Evolutionary conservation across 345 rosid genomes (phyloP).

Genomic region (Boechera stricta): DNA sequence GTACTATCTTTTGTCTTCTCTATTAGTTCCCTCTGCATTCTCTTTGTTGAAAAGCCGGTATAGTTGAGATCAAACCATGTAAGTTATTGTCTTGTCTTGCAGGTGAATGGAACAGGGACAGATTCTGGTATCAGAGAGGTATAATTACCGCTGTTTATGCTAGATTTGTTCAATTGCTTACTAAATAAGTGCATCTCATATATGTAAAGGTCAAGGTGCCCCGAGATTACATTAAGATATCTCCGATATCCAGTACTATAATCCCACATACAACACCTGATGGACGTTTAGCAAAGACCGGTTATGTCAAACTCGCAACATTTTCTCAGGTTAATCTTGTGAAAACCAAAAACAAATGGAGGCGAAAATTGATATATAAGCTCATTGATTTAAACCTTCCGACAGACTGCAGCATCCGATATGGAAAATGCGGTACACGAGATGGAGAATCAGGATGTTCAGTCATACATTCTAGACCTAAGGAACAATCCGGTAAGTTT

Average conservation of each 20-base stretch:
- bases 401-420: slow-evolving; percentile 83
- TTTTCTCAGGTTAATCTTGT: slow-evolving; percentile 74
- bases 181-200: slow-evolving; percentile 7
- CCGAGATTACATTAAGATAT: slow-evolving; percentile 78
- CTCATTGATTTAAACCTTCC: slow-evolving; percentile 25
- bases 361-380: not conserved
- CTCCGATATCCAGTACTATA: slow-evolving; percentile 79
- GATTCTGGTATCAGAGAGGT: slow-evolving; percentile 70
- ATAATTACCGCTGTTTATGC: not conserved
- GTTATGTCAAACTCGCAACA: slow-evolving; percentile 73
- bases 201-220: slow-evolving; percentile 68
- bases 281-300: slow-evolving; percentile 70
- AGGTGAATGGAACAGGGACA: slow-evolving; percentile 53
- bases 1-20: slow-evolving; percentile 35
- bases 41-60: not conserved
- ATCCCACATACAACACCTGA: slow-evolving; percentile 77
- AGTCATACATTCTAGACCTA: slow-evolving; percentile 81
- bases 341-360: not conserved
- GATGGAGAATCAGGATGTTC: slow-evolving; percentile 79
- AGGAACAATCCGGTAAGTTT: slow-evolving; percentile 78
- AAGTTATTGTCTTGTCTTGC: slow-evolving; percentile 34
- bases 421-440: slow-evolving; percentile 68
- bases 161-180: not conserved
- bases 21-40: not conserved
- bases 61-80: not conserved